Conservation (phyloP, 176 grass and related monocot genomes). For the Neostapfia colusana region DNA sequence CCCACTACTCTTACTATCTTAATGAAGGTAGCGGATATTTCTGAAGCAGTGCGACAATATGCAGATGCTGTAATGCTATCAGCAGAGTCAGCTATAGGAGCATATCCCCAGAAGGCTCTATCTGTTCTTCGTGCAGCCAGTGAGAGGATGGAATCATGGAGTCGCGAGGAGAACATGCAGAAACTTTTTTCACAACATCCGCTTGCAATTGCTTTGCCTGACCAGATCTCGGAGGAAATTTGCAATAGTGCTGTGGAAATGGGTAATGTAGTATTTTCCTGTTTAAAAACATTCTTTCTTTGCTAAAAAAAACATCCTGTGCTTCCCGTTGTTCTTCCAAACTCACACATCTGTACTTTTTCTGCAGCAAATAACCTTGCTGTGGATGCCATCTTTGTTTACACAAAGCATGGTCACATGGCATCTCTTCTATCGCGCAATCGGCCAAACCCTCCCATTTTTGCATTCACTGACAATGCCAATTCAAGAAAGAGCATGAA, state of each 20-base stretch:
- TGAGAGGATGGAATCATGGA: slow-evolving; percentile 63
- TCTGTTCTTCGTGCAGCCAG: slow-evolving; percentile 56
- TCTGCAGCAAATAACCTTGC: slow-evolving; percentile 64
- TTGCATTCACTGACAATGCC: slow-evolving; percentile 59
- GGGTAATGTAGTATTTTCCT: slow-evolving; percentile 42
- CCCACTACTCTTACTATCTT: not conserved
- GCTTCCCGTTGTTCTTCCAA: not conserved
- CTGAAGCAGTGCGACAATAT: slow-evolving; percentile 66
- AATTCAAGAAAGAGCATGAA: slow-evolving; percentile 68
- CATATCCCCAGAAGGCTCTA: slow-evolving; percentile 60
- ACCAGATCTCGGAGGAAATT: slow-evolving; percentile 59
- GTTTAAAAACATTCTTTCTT: not conserved
- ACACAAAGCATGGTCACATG: slow-evolving; percentile 74
- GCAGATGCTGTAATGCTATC: slow-evolving; percentile 74
- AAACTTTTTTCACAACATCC: slow-evolving; percentile 44
- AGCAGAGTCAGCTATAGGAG: slow-evolving; percentile 65
- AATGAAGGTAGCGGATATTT: slow-evolving; percentile 64
- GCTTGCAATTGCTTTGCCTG: slow-evolving; percentile 53
- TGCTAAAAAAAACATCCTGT: not conserved
- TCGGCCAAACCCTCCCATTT: slow-evolving; percentile 61
- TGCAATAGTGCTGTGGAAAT: slow-evolving; percentile 64
- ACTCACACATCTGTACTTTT: not conserved
- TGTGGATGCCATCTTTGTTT: slow-evolving; percentile 74
- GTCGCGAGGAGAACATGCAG: slow-evolving; percentile 54
- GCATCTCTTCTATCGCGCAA: slow-evolving; percentile 56